Evolutionary conservation across 169 alveolate species (phyloP).

Genomic region (Besnoitia besnoiti): DNA sequence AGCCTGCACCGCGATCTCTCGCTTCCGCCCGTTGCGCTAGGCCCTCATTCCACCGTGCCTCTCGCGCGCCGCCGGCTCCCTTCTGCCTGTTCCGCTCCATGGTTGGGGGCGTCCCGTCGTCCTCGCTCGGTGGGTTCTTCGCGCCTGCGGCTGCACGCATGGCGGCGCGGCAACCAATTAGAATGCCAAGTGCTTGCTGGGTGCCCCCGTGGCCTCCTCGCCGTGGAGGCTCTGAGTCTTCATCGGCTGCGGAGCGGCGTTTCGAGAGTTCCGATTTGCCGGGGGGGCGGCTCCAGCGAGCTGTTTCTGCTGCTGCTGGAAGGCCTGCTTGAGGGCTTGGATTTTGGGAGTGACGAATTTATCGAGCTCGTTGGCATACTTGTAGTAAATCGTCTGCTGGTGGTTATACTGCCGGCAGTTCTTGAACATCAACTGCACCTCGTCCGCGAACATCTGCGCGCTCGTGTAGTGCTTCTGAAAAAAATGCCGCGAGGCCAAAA

Average conservation of each 20-base stretch:
- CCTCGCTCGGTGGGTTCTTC: no score
- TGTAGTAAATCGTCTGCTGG: constrained; percentile 93
- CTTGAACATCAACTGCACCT: constrained; percentile 92
- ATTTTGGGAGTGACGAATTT: constrained; percentile 3
- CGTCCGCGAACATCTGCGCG: constrained; percentile 84
- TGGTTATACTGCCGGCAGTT: constrained; percentile 94
- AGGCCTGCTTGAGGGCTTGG: background rate
- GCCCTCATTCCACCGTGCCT: no score
- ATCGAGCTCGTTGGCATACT: constrained; percentile 90
- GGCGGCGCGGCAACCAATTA: no score
- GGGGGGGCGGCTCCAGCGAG: background rate
- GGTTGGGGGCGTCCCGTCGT: no score
- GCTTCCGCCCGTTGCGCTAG: no score
- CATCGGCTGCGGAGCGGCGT: no score
- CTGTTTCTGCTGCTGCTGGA: constrained; percentile 24
- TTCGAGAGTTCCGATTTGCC: no score
- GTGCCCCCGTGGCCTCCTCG: background rate
- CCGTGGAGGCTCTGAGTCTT: background rate
- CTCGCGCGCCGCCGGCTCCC: no score
- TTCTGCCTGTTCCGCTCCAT: no score
- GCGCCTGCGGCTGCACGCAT: no score
- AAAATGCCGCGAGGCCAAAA: no score
- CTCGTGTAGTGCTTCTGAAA: constrained; percentile 19
- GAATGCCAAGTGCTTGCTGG: background rate
- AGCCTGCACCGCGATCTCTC: no score